Evolutionary conservation across 805 yeast species (phyloP), one percentile per base, ranked within the genome.

Genomic region (Suhomyces prunicola): DNA sequence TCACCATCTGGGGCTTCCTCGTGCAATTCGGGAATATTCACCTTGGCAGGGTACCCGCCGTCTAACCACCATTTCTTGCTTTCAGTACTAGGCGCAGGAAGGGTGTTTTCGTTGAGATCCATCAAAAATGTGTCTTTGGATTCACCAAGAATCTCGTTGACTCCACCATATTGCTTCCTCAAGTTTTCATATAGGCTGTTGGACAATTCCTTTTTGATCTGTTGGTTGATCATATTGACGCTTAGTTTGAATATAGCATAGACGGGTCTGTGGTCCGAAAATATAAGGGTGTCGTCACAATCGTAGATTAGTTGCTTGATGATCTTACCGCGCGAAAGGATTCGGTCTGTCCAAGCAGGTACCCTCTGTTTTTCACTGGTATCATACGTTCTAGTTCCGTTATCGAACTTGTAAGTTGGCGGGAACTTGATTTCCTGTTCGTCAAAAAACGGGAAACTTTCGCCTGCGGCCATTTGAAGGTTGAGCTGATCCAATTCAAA

Each of bases 291-390:
- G 19, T 76, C 81, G 8, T 78, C 82, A 48, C 86, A 76, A 12
- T 82, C 78, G 66, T 93, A 94, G 6, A 73, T 69, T 1, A 78
- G 56, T 56, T 88, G 93, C 45, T 72, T 76, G 52, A 92, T 66
- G 9, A 79, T 74, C 35, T 80, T 78, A 13, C 88, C 85, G 24
- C 87, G 74, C 3, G 79, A 70, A 51, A 74, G 60, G 39, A 93
- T 85, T 7, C 99, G 77, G 68, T 93, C 99, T 0, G 98, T 93
- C 97, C 98, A 93, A 0, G 97, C 87, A 1, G 99, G 99, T 4
- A 89, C 85, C 60, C 99, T 79, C 57, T 87, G 93, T 66, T 93
- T 93, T 60, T 93, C 99, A 9, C 96, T 87, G 1, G 96, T 78
- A 67, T 93, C 98, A 66, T 92, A 94, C 17, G 68, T 73, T 47